These are phyloP conservation scores for Pythium scleroteichum DNA, from an alignment of 352 stramenopile genomes.

Conservation along the genomic window DNA sequence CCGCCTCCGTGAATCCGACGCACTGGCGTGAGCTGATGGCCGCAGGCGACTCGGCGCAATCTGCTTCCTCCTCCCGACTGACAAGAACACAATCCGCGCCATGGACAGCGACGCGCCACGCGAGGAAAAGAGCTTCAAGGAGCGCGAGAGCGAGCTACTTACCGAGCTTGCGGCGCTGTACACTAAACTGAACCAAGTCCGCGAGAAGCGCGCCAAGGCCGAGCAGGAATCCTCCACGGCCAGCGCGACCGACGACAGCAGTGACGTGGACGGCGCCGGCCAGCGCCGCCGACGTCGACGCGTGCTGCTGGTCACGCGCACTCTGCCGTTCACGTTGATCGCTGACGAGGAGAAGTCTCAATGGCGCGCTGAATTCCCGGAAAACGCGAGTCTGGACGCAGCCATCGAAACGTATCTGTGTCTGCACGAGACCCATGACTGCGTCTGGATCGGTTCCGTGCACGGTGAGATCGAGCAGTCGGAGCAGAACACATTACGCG, in stretches of 20 bases:
- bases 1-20: neutral
- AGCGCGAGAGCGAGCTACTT: constrained; percentile 68
- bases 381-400: constrained; percentile 68
- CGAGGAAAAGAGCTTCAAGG: constrained; percentile 51
- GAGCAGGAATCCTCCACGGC: constrained; percentile 49
- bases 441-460: constrained; percentile 82
- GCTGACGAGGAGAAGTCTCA: constrained; percentile 80
- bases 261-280: constrained; percentile 31
- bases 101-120: constrained; percentile 28
- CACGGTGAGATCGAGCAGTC: constrained; percentile 78
- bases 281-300: constrained; percentile 43
- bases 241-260: constrained; percentile 25
- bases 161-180: constrained; percentile 74
- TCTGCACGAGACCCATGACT: constrained; percentile 80
- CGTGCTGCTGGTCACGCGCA: constrained; percentile 75
- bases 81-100: constrained; percentile 1
- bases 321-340: constrained; percentile 75
- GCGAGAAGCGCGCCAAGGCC: constrained; percentile 71
- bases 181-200: constrained; percentile 82
- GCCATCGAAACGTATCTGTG: constrained; percentile 79
- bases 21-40: neutral
- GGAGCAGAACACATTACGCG: constrained; percentile 79
- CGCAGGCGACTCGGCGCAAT: neutral
- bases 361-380: constrained; percentile 79
- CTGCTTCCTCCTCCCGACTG: neutral